Base-by-base conservation (phyloP, 2,329 filamentous ascomycete genomes). In the Elsinoe necatrix region DNA sequence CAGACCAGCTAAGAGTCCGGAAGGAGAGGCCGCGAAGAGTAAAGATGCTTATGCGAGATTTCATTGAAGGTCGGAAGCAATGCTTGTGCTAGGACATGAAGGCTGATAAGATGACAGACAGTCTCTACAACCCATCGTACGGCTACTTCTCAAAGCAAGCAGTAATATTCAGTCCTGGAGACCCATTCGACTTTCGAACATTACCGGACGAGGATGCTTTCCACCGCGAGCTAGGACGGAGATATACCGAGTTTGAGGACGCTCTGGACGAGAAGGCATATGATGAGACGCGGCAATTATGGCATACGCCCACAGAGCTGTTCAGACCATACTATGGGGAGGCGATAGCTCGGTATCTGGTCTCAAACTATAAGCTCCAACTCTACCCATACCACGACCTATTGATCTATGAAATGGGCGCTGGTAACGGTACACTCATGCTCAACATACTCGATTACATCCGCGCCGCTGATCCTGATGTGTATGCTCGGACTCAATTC, bases 351-450 rank as follows among this genome's bases (percentile, higher is more conserved):
- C 85, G 92, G 18, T 96, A 97, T 71, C 82, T 98, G 43, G 85
- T 97, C 63, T 85, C 89, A 63, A 96, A 98, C 75, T 98, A 98
- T 79, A 90, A 93, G 69, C 82, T 96, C 69, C 89, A 88, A 43
- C 82, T 89, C 57, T 97, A 93, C 69, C 93, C 93, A 1, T 96
- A 97, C 76, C 85, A 96, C 72, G 93, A 98, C 72, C 81, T 98
- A 54, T 88, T 95, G 65, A 95, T 98, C 70, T 98, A 96, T 79
- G 93, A 98, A 71, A 95, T 98, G 87, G 93, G 93, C 54, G 93
- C 93, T 37, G 93, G 93, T 65, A 92, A 95, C 66, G 93, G 93
- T 61, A 98, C 95, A 0, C 81, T 98, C 68, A 98, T 98, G 93
- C 80, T 93, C 68, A 98, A 98, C 71, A 91, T 98, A 58, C 80